These are phyloP conservation scores for Crithidia brevicula DNA, from an alignment of 208 protist genomes.

Conservation along the genomic window DNA sequence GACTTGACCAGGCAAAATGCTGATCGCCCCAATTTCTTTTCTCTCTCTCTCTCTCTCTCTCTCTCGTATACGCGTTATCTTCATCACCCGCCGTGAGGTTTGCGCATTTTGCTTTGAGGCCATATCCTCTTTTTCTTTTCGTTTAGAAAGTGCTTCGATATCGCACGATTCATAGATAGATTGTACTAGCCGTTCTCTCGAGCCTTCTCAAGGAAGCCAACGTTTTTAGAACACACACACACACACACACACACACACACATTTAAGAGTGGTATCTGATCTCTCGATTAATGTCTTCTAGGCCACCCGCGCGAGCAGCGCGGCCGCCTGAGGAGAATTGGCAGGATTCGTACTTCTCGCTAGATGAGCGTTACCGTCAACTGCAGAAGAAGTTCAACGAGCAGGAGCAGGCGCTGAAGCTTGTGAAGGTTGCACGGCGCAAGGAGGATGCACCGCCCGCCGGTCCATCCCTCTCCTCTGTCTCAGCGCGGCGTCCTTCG, in stretches of 20 bases:
- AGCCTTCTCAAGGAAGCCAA: too few species aligned
- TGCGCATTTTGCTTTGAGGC: too few species aligned
- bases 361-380: constrained; percentile 83
- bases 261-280: neutral
- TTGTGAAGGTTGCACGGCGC: constrained; percentile 69
- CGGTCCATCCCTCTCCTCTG: constrained; percentile 29
- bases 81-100: too few species aligned
- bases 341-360: constrained; percentile 80
- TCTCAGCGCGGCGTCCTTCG: constrained; percentile 10
- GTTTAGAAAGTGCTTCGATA: neutral
- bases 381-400: constrained; percentile 74
- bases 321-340: constrained; percentile 71
- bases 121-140: too few species aligned
- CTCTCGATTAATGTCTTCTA: constrained; percentile 10
- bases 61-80: too few species aligned
- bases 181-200: too few species aligned
- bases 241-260: neutral
- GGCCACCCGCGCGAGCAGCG: constrained; percentile 11
- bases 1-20: too few species aligned
- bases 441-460: constrained; percentile 27
- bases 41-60: too few species aligned
- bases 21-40: too few species aligned
- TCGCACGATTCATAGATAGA: neutral
- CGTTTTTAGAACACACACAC: neutral
- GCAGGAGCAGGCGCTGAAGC: constrained; percentile 78